A percentile compares a stretch with the other conserved stretches of the same genome.
These are phyloP conservation scores for Pneumocystis sp. DNA, from an alignment of 1,139 yeast species.

Conservation along the genomic window DNA sequence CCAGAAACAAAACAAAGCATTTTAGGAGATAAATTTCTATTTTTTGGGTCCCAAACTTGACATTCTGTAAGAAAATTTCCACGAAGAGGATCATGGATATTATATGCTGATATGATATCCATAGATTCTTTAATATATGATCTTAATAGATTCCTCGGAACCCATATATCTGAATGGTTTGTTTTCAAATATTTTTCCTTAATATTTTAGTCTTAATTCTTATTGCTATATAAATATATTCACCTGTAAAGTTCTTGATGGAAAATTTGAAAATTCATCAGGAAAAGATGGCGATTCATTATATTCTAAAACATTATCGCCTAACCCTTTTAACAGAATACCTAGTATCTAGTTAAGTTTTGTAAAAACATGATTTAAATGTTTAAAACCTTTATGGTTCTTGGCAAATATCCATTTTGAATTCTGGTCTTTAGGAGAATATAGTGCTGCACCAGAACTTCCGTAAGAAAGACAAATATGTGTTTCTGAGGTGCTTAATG, in stretches of 20 bases:
- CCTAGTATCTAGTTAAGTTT: not conserved
- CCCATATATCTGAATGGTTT: not conserved
- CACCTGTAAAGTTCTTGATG: not conserved
- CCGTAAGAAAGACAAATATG: constrained; percentile 2
- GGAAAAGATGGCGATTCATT: not conserved
- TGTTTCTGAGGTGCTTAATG: not conserved
- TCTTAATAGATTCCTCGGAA: not conserved
- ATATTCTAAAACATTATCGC: not conserved
- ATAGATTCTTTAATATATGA: not conserved
- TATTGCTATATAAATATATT: not conserved
- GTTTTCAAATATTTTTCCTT: not conserved
- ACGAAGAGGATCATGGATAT: not conserved
- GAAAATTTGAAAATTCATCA: not conserved
- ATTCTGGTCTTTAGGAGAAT: not conserved
- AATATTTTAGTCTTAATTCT: not conserved
- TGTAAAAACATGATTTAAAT: not conserved
- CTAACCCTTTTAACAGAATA: not conserved
- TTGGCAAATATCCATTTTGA: not conserved
- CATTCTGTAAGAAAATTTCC: not conserved
- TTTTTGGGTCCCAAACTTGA: not conserved
- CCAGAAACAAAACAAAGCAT: not conserved
- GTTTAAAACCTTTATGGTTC: not conserved
- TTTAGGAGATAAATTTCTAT: not conserved
- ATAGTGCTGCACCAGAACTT: not conserved
- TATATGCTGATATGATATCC: not conserved